Evolutionary conservation across 179 eudicot genomes (phyloP).

Genomic region (Pouteria campechiana): DNA sequence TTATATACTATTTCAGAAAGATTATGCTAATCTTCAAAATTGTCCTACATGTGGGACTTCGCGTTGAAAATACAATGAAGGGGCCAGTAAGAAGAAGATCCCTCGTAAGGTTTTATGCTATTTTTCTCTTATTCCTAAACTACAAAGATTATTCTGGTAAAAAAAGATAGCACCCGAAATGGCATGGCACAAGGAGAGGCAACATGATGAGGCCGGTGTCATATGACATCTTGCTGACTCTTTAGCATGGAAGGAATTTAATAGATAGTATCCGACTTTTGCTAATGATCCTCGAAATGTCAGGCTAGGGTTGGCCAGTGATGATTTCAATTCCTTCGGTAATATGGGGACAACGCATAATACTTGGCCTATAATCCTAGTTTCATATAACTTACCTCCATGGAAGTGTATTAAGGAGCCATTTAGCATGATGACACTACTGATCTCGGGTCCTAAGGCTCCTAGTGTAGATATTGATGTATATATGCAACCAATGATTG

Average conservation of each 20-base stretch:
- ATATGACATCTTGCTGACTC: too few relatives aligned
- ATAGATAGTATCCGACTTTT: background rate
- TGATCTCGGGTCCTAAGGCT: conserved; percentile 6
- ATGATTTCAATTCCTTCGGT: conserved; percentile 15
- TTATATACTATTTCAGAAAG: too few relatives aligned
- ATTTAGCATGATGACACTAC: conserved; percentile 1
- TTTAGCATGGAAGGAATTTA: conserved; percentile 10
- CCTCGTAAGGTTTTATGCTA: too few relatives aligned
- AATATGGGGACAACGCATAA: conserved; percentile 1
- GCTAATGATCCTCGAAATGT: conserved; percentile 11
- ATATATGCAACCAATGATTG: conserved; percentile 10
- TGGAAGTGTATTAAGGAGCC: conserved; percentile 10
- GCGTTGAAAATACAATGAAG: too few relatives aligned
- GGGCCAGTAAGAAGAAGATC: too few relatives aligned
- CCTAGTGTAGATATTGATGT: conserved; percentile 11
- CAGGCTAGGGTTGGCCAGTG: conserved; percentile 6
- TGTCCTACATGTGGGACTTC: too few relatives aligned
- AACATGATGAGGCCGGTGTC: too few relatives aligned
- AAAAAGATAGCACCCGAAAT: too few relatives aligned
- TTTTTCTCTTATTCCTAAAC: too few relatives aligned
- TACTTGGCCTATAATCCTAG: conserved; percentile 5
- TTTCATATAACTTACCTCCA: conserved; percentile 16
- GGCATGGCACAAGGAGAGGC: too few relatives aligned
- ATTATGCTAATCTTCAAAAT: too few relatives aligned
- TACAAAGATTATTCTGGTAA: too few relatives aligned